Conservation (phyloP, 2,329 filamentous ascomycete genomes). For the Trichoderma sp. region DNA sequence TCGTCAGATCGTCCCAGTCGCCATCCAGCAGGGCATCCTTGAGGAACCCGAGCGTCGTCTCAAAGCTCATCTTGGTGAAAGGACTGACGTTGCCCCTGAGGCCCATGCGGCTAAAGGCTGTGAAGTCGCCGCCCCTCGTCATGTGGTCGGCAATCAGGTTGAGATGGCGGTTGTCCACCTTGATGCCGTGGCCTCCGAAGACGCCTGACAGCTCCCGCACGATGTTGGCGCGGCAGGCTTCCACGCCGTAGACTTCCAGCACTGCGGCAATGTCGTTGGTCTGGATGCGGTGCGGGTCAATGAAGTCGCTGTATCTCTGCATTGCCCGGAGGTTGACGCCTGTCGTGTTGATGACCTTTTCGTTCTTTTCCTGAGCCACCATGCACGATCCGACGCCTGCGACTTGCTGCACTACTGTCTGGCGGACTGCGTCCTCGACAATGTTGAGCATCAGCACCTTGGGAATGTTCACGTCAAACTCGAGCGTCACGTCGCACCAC, state of each 20-base stretch:
- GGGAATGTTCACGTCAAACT: conserved; percentile 76
- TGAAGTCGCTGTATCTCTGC: conserved; percentile 81
- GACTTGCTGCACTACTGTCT: conserved; percentile 85
- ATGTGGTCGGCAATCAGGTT: conserved; percentile 97
- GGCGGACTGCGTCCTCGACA: conserved; percentile 76
- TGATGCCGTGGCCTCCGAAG: conserved; percentile 88
- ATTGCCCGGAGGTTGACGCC: conserved; percentile 90
- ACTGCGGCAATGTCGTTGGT: conserved; percentile 93
- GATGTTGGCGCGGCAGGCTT: conserved; percentile 86
- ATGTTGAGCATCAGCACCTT: conserved; percentile 93
- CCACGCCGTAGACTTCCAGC: conserved; percentile 84
- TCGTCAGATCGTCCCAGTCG: conserved; percentile 85
- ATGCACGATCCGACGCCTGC: conserved; percentile 73
- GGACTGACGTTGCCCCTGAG: conserved; percentile 82
- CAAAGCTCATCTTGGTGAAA: conserved; percentile 99
- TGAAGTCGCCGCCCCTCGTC: conserved; percentile 90
- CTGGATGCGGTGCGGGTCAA: conserved; percentile 81
- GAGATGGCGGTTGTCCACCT: conserved; percentile 86
- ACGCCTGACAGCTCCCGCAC: conserved; percentile 82
- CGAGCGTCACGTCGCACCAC: conserved; percentile 79
- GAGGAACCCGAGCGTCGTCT: conserved; percentile 92
- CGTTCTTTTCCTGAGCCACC: conserved; percentile 60
- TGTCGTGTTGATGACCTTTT: conserved; percentile 69
- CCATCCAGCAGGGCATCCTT: conserved; percentile 88
- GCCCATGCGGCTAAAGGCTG: conserved; percentile 89